phyloP scores from a whole-genome alignment of 192 early-diverging fungal genomes.

The Mortierella claussenii region DNA sequence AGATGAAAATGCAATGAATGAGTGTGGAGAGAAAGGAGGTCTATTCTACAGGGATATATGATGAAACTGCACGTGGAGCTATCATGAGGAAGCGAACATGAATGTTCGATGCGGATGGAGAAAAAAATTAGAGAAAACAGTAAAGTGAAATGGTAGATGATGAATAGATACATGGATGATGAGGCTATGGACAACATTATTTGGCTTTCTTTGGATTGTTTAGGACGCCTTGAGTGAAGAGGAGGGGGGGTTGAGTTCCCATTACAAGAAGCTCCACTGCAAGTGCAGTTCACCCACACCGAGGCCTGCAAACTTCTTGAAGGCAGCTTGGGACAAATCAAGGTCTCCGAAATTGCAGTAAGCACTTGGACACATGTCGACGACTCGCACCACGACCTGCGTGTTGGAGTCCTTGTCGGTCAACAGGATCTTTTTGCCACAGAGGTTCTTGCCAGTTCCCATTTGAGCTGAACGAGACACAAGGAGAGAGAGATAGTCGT shows the following conservation, averaged over 20 bases:
- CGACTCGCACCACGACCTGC: constrained; percentile 37
- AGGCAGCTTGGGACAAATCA: constrained; percentile 36
- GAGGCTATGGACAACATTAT: too few relatives aligned
- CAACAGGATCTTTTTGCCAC: constrained; percentile 39
- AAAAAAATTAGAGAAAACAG: too few relatives aligned
- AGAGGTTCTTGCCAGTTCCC: constrained; percentile 36
- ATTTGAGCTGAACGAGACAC: constrained; percentile 52
- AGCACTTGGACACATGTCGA: constrained; percentile 43
- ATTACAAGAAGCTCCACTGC: constrained; percentile 35
- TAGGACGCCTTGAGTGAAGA: too few relatives aligned
- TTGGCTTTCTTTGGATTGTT: too few relatives aligned
- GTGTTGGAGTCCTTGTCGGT: constrained; percentile 28
- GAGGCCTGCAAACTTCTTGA: constrained; percentile 40
- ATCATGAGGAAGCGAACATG: too few relatives aligned
- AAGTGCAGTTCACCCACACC: constrained; percentile 22
- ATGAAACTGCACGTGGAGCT: too few relatives aligned
- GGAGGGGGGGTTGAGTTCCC: background rate
- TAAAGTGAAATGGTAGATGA: too few relatives aligned
- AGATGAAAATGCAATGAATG: background rate
- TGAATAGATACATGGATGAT: too few relatives aligned
- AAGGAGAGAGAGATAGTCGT: too few relatives aligned
- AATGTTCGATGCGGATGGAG: too few relatives aligned
- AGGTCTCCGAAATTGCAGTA: constrained; percentile 45
- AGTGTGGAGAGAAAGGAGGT: too few relatives aligned
- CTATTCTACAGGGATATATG: too few relatives aligned